These are phyloP conservation scores for Mycena albidolilacea DNA, from an alignment of 768 basidiomycete genomes.

Conservation along the genomic window DNA sequence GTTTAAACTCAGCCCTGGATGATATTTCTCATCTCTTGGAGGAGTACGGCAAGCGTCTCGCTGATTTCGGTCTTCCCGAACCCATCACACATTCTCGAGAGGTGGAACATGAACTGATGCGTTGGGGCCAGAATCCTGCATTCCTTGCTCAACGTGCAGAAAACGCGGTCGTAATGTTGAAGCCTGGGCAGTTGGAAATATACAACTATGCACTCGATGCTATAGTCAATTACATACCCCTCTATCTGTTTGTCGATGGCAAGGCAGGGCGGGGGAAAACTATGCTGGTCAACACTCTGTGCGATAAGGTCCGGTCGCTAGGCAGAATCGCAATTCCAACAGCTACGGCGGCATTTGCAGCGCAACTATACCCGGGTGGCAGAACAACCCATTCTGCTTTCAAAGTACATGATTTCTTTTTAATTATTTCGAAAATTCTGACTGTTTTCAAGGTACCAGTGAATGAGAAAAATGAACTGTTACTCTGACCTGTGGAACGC, in stretches of 20 bases:
- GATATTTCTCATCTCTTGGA: background rate
- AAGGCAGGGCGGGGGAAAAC: background rate
- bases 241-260: background rate
- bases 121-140: too few species aligned
- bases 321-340: background rate
- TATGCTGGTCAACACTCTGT: background rate
- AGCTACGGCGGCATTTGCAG: background rate
- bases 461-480: too few species aligned
- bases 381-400: constrained; percentile 56
- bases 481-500: too few species aligned
- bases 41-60: background rate
- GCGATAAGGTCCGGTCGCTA: background rate
- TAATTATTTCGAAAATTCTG: too few species aligned
- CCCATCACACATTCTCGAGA: too few species aligned
- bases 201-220: background rate
- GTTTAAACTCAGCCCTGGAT: background rate
- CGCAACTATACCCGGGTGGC: constrained; percentile 50
- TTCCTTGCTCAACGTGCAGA: too few species aligned
- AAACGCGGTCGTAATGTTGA: too few species aligned
- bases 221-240: background rate
- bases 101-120: too few species aligned
- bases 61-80: constrained; percentile 16
- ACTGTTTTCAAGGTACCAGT: too few species aligned
- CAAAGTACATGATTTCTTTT: constrained; percentile 43
- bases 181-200: background rate